phyloP scores from a whole-genome alignment of 495 filamentous ascomycete species.

The Trichoderma gamsii region DNA sequence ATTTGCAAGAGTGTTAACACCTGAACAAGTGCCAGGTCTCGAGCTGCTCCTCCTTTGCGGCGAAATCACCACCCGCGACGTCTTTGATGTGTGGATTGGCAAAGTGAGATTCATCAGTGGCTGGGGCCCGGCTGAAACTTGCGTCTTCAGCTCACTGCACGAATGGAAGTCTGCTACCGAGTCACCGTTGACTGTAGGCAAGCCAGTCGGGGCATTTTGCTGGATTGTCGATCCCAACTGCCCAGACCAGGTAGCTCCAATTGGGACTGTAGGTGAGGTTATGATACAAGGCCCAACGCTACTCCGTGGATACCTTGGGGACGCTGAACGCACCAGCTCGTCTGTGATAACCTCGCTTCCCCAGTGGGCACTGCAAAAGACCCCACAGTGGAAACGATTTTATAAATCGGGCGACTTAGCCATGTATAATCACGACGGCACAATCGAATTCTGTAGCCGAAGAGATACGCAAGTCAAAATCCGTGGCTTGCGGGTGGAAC shows the following conservation, averaged over 20 bases:
- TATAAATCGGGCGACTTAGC: slow-evolving; percentile 41
- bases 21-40: slow-evolving; percentile 34
- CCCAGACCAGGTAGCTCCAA: slow-evolving; percentile 40
- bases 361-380: background rate
- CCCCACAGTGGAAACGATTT: background rate
- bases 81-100: slow-evolving; percentile 22
- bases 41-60: slow-evolving; percentile 35
- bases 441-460: slow-evolving; percentile 26
- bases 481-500: slow-evolving; percentile 34
- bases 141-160: slow-evolving; percentile 14
- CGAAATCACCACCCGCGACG: slow-evolving; percentile 20
- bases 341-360: slow-evolving; percentile 16
- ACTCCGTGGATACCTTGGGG: slow-evolving; percentile 35
- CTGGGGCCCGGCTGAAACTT: slow-evolving; percentile 40
- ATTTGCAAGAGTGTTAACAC: slow-evolving; percentile 36
- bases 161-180: slow-evolving; percentile 14
- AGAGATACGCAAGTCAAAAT: slow-evolving; percentile 40
- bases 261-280: slow-evolving; percentile 48
- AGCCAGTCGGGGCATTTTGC: slow-evolving; percentile 20
- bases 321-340: slow-evolving; percentile 36
- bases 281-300: slow-evolving; percentile 44
- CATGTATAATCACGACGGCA: slow-evolving; percentile 40
- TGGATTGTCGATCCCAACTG: slow-evolving; percentile 48
- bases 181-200: slow-evolving; percentile 28
- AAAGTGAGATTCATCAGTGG: slow-evolving; percentile 23